A percentile compares a stretch with the other conserved stretches of the same genome.
phyloP scores from a whole-genome alignment of 2,329 filamentous ascomycete species.

The Ophiosphaerella narmari region DNA sequence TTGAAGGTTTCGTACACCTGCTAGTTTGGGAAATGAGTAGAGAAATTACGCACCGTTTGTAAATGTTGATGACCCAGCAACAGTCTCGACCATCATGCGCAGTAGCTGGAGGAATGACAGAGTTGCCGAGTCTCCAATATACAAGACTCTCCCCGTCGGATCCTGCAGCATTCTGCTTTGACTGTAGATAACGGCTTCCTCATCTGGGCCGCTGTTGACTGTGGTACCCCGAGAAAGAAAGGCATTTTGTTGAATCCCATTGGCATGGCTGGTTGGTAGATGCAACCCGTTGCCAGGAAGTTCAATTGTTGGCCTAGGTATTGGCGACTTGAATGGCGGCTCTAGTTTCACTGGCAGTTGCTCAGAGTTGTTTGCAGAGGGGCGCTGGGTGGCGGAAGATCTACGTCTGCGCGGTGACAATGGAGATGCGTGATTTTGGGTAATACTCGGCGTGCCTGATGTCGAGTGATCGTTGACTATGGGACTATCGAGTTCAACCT shows the following conservation, averaged over 20 bases:
- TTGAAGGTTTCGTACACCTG: no score
- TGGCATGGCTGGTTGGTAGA: constrained; percentile 21
- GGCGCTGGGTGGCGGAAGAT: constrained; percentile 20
- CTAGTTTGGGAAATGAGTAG: no score
- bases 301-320: constrained; percentile 30
- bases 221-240: constrained; percentile 39
- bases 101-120: constrained; percentile 65
- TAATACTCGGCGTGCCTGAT: constrained; percentile 30
- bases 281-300: constrained; percentile 28
- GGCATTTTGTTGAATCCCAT: constrained; percentile 27
- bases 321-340: constrained; percentile 19
- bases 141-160: constrained; percentile 61
- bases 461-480: constrained; percentile 23
- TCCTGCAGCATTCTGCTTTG: constrained; percentile 65
- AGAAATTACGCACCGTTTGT: constrained; percentile 44
- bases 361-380: constrained; percentile 3
- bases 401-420: constrained; percentile 15
- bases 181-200: constrained; percentile 61
- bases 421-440: constrained; percentile 23
- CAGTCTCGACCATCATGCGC: constrained; percentile 63
- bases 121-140: constrained; percentile 67
- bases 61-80: constrained; percentile 61
- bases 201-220: constrained; percentile 53
- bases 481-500: constrained; percentile 20
- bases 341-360: constrained; percentile 25